A percentile compares a stretch with the other conserved stretches of the same genome.
Conservation (phyloP, 2,329 filamentous ascomycete genomes). For the Aspergillus luchuensis region DNA sequence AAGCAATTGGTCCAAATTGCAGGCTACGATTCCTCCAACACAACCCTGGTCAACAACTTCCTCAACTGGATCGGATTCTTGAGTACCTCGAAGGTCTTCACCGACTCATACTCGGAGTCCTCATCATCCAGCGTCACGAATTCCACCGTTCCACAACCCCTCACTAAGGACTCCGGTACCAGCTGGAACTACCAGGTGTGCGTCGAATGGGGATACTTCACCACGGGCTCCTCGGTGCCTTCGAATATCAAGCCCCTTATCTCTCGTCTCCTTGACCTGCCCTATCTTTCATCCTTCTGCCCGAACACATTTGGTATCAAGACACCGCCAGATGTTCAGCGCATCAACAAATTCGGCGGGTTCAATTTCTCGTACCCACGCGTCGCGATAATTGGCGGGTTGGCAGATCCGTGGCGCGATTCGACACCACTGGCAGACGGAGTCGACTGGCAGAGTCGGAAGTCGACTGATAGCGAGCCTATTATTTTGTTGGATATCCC, state of each 20-base stretch:
- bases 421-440: conserved; percentile 71
- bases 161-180: conserved; percentile 40
- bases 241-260: conserved; percentile 66
- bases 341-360: conserved; percentile 76
- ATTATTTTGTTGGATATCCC: conserved; percentile 64
- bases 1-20: conserved; percentile 16
- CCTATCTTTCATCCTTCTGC: conserved; percentile 66
- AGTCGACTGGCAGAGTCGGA: conserved; percentile 51
- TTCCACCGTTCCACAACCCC: background rate
- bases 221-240: conserved; percentile 71
- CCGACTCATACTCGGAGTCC: conserved; percentile 21
- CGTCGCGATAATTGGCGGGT: conserved; percentile 75
- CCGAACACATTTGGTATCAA: conserved; percentile 70
- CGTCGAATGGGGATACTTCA: conserved; percentile 73
- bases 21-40: conserved; percentile 36
- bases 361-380: conserved; percentile 72
- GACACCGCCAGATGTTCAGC: conserved; percentile 60
- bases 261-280: conserved; percentile 68
- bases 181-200: conserved; percentile 63
- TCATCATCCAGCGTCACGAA: background rate
- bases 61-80: conserved; percentile 62
- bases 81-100: conserved; percentile 48
- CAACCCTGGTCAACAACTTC: conserved; percentile 51
- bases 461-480: conserved; percentile 66
- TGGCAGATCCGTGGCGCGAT: conserved; percentile 77